Percentiles rank a stretch among this genome's conserved stretches.
Conservation (phyloP, 345 rosid species). For the Chamaenerion angustifolium region DNA sequence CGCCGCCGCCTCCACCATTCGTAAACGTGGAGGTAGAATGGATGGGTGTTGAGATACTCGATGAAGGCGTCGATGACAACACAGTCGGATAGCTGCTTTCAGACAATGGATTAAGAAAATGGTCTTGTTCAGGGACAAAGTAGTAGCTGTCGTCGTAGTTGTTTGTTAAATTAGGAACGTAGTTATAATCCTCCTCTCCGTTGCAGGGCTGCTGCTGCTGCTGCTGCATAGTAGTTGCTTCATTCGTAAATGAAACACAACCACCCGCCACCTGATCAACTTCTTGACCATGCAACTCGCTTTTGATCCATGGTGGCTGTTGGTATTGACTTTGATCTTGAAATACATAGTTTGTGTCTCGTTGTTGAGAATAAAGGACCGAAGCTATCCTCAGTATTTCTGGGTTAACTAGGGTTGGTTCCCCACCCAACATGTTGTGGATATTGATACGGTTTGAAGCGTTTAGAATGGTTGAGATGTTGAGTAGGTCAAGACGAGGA, state of each 20-base stretch:
- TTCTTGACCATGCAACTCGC: not conserved
- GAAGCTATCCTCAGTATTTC: constrained; percentile 38
- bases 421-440: constrained; percentile 33
- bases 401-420: constrained; percentile 28
- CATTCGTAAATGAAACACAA: too few relatives aligned
- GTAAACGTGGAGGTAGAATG: constrained; percentile 49
- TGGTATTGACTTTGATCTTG: too few relatives aligned
- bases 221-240: too few relatives aligned
- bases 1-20: constrained; percentile 17
- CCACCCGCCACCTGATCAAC: too few relatives aligned
- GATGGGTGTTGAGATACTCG: constrained; percentile 43
- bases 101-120: not conserved
- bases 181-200: too few relatives aligned
- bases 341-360: constrained; percentile 4
- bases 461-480: constrained; percentile 47
- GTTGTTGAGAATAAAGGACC: constrained; percentile 16
- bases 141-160: constrained; percentile 15
- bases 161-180: too few relatives aligned
- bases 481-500: constrained; percentile 68
- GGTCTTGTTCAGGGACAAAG: constrained; percentile 8
- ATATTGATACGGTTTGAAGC: constrained; percentile 34
- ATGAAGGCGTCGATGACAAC: constrained; percentile 21
- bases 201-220: too few relatives aligned
- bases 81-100: constrained; percentile 12
- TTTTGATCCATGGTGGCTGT: not conserved